Base-by-base conservation (phyloP, 208 protist species). In the Lotmaria passim region DNA sequence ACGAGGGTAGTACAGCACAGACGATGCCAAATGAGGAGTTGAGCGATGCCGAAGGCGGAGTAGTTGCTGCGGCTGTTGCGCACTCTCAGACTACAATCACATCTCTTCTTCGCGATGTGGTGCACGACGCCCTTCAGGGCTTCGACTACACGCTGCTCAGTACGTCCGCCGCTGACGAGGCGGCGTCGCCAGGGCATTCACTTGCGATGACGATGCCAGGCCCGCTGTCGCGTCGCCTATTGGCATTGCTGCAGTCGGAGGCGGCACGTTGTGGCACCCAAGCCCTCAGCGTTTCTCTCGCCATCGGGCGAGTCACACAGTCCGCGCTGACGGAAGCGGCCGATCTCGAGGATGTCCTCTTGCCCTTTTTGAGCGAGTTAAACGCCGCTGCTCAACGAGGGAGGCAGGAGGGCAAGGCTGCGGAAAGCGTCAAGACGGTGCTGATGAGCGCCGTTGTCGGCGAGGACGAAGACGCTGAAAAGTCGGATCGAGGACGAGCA, bases 111-210 rank as follows among this genome's bases (percentile, higher is more conserved):
- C 15, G 8, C 1, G 65, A 68, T 8, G 65, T 61, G 5, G 66
- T 60, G 34, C 59, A 55, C 1, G 73, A 73, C 31, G 28, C 47
- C 21, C 53, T 79, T 1, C 51, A 64, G 10, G 73, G 66, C 0
- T 79, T 69, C 36, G 12, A 72, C 30, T 65, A 72, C 46, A 79
- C 73, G 8, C 15, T 73, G 34, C 44, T 79, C 14, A 50, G 12
- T 36, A 69, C 59, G 3, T 34, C 41, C 26, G n/a, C n/a, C n/a
- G n/a, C n/a, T n/a, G n/a, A n/a, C n/a, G n/a, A n/a, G n/a, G n/a
- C n/a, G n/a, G n/a, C n/a, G n/a, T n/a, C n/a, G n/a, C n/a, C n/a
- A n/a, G n/a, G n/a, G 12, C 36, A 41, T 41, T 41, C 36, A 41
- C 36, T 41, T 10, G 3, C 41, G 41, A 3, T 46, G 7, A 46